Percentiles rank a stretch among this genome's conserved stretches.
Conservation (phyloP, 2,329 filamentous ascomycete species). For the Epichloe festucae region DNA sequence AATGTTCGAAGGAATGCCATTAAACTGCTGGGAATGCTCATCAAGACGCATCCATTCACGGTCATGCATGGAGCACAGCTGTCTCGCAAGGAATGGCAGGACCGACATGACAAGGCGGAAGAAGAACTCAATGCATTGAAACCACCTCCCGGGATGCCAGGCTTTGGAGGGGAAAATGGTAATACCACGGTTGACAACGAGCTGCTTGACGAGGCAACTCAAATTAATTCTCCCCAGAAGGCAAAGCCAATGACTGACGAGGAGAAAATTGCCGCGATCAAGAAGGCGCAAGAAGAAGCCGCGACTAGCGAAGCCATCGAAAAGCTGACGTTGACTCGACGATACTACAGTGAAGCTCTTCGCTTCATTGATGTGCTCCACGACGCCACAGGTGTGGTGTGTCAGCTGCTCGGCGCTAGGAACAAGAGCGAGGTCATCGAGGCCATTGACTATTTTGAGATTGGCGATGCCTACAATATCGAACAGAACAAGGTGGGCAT, state of each 20-base stretch:
- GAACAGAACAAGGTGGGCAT: constrained; percentile 89
- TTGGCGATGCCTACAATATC: constrained; percentile 91
- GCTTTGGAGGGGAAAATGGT: constrained; percentile 45
- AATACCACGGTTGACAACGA: constrained; percentile 62
- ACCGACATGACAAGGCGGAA: constrained; percentile 70
- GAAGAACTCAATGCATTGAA: constrained; percentile 68
- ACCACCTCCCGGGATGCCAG: constrained; percentile 59
- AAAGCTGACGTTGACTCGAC: constrained; percentile 73
- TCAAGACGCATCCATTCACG: constrained; percentile 90
- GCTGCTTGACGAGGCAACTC: constrained; percentile 79
- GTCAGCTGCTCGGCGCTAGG: constrained; percentile 78
- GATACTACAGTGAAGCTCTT: constrained; percentile 88
- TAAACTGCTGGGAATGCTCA: constrained; percentile 74
- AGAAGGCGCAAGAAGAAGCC: constrained; percentile 74
- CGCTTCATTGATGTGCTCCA: constrained; percentile 89
- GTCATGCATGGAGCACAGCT: constrained; percentile 83
- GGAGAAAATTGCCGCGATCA: constrained; percentile 57
- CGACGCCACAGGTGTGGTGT: constrained; percentile 65
- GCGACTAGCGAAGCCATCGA: constrained; percentile 80
- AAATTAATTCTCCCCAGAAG: constrained; percentile 59
- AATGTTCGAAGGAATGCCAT: constrained; percentile 93
- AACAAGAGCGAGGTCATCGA: constrained; percentile 99
- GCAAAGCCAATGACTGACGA: constrained; percentile 61
- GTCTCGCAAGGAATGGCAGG: constrained; percentile 73
- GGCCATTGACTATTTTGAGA: constrained; percentile 96